Conservation (phyloP, 345 rosid genomes). For the Populus davidiana region DNA sequence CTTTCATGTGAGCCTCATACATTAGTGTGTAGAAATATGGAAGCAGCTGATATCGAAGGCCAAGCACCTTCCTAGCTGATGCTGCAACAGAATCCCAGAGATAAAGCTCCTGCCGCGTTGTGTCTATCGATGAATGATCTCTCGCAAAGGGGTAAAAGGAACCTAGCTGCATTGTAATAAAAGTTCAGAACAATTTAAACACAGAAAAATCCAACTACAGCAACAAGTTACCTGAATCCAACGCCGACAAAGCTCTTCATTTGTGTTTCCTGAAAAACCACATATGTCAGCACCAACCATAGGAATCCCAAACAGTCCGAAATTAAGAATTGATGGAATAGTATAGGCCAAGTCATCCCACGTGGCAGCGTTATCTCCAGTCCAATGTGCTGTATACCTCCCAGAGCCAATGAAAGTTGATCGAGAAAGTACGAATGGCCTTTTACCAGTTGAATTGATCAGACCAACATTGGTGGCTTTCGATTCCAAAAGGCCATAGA, state of each 20-base stretch:
- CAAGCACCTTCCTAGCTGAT: conserved; percentile 60
- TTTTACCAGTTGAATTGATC: conserved; percentile 38
- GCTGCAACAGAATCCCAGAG: conserved; percentile 72
- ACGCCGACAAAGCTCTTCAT: conserved; percentile 63
- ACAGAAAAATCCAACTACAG: background rate
- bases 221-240: conserved; percentile 61
- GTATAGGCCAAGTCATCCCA: conserved; percentile 68
- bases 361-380: conserved; percentile 64
- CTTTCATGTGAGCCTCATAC: conserved; percentile 55
- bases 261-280: conserved; percentile 53
- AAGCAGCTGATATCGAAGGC: conserved; percentile 61
- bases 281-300: conserved; percentile 87
- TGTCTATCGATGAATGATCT: conserved; percentile 44
- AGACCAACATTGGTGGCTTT: conserved; percentile 59
- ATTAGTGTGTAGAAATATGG: conserved; percentile 69
- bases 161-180: conserved; percentile 47
- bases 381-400: conserved; percentile 75
- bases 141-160: conserved; percentile 83
- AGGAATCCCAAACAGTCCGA: conserved; percentile 71
- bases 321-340: conserved; percentile 58
- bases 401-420: conserved; percentile 77
- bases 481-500: conserved; percentile 59
- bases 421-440: conserved; percentile 68
- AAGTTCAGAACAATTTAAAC: background rate
- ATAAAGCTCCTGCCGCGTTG: conserved; percentile 62